Evolutionary conservation across 768 basidiomycete species (phyloP).

Genomic region (Trametes sanguinea): DNA sequence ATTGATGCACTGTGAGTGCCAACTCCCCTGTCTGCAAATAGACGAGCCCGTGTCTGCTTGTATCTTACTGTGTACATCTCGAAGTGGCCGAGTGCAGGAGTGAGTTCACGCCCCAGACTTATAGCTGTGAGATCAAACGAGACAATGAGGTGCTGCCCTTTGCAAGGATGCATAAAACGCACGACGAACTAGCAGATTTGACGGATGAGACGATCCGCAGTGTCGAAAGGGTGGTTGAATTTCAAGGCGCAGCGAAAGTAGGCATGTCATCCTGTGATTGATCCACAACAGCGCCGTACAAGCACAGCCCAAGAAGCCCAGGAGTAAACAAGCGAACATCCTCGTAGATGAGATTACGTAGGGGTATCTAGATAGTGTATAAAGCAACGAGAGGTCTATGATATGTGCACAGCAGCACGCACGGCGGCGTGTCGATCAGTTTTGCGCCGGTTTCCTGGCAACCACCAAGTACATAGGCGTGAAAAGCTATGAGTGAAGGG

Average conservation of each 20-base stretch:
- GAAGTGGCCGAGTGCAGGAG: too few species aligned
- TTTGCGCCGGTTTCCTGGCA: slow-evolving; percentile 29
- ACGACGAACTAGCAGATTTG: too few species aligned
- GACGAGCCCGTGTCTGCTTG: too few species aligned
- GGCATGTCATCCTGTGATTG: background rate
- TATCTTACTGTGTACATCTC: too few species aligned
- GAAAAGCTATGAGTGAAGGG: slow-evolving; percentile 57
- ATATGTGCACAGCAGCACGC: background rate
- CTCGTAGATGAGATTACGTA: slow-evolving; percentile 13
- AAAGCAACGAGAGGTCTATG: background rate
- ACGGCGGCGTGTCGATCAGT: slow-evolving; percentile 14
- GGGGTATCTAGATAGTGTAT: slow-evolving; percentile 19
- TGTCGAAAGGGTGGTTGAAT: too few species aligned
- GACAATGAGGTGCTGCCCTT: too few species aligned
- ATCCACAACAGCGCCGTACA: slow-evolving; percentile 9
- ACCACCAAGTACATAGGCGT: slow-evolving; percentile 85
- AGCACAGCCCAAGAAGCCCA: background rate
- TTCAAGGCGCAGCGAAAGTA: background rate
- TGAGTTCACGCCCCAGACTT: too few species aligned
- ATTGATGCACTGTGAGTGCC: too few species aligned
- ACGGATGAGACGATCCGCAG: too few species aligned
- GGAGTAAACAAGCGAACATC: background rate
- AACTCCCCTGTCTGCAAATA: too few species aligned
- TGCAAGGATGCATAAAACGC: too few species aligned
- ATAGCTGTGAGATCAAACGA: too few species aligned